These are phyloP conservation scores for Trichoderma lentiforme DNA, from an alignment of 2,329 filamentous ascomycete genomes.

Conservation along the genomic window DNA sequence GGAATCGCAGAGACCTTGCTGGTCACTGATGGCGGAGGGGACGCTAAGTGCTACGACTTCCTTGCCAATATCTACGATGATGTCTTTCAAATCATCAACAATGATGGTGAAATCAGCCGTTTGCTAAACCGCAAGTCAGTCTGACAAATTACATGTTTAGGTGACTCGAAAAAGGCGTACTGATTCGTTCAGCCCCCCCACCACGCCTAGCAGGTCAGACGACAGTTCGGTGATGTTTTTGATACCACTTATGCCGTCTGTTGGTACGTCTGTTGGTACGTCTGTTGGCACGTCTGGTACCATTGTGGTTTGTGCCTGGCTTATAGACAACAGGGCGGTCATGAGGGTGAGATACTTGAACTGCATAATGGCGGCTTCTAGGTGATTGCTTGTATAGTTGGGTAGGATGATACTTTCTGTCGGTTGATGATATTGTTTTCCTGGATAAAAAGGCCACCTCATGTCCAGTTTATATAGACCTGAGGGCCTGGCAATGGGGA, in stretches of 20 bases:
- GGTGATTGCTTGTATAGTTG: not conserved
- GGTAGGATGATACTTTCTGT: not conserved
- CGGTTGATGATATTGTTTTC: not conserved
- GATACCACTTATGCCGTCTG: not conserved
- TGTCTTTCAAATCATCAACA: not conserved
- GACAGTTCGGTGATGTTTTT: not conserved
- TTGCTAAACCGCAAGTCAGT: not conserved
- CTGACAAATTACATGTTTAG: not conserved
- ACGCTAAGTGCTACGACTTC: not conserved
- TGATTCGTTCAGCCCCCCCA: not conserved
- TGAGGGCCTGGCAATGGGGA: not conserved
- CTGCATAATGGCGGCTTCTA: not conserved
- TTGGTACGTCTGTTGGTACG: too few relatives aligned
- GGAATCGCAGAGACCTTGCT: not conserved
- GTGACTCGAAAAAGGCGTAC: not conserved
- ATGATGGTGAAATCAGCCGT: not conserved
- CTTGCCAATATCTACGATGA: not conserved
- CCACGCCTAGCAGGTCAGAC: not conserved
- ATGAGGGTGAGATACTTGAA: not conserved
- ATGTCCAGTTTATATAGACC: not conserved
- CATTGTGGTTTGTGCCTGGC: not conserved
- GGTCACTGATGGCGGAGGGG: not conserved
- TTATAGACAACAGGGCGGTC: not conserved
- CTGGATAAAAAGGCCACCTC: not conserved
- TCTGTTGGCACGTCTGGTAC: not conserved